phyloP scores from a whole-genome alignment of 1,139 yeast species.

The Taphrina sp. region DNA sequence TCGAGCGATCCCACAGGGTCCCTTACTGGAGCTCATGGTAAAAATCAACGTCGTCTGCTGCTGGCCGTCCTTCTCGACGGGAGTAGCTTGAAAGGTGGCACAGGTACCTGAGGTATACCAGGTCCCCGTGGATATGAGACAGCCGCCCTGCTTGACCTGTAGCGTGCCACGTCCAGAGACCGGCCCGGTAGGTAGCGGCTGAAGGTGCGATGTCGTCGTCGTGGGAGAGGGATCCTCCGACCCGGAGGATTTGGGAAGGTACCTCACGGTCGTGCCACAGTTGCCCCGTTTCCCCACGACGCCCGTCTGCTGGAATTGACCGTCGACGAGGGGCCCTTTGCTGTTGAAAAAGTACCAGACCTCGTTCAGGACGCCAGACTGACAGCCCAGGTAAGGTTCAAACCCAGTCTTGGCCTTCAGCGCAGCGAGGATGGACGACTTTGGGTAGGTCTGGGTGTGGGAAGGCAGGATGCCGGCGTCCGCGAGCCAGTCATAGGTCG shows the following conservation, averaged over 20 bases:
- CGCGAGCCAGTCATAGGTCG: constrained; percentile 67
- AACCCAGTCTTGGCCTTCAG: constrained; percentile 58
- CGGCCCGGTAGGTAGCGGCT: constrained; percentile 34
- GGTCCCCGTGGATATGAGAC: constrained; percentile 78
- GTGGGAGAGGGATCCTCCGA: neutral
- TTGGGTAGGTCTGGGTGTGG: constrained; percentile 59
- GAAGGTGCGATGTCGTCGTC: neutral
- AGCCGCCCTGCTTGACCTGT: constrained; percentile 61
- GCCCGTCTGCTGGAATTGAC: constrained; percentile 65
- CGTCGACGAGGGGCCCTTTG: constrained; percentile 67
- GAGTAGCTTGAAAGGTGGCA: constrained; percentile 60
- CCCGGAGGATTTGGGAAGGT: constrained; percentile 59
- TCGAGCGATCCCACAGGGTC: neutral
- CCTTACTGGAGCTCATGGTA: constrained; percentile 5
- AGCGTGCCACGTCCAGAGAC: constrained; percentile 50
- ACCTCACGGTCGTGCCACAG: constrained; percentile 68
- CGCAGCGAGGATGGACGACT: constrained; percentile 63
- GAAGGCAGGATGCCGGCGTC: constrained; percentile 72
- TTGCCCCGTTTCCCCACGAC: constrained; percentile 53
- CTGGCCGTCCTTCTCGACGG: too few species aligned
- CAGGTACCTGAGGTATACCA: constrained; percentile 85
- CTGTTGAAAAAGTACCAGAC: constrained; percentile 78
- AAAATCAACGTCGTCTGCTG: too few species aligned
- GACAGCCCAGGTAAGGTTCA: constrained; percentile 70
- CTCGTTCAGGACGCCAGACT: constrained; percentile 69